Evolutionary conservation across 371 early-diverging fungal genomes (phyloP), one percentile per base, ranked within the genome.

Genomic region (Mortierella sp.): DNA sequence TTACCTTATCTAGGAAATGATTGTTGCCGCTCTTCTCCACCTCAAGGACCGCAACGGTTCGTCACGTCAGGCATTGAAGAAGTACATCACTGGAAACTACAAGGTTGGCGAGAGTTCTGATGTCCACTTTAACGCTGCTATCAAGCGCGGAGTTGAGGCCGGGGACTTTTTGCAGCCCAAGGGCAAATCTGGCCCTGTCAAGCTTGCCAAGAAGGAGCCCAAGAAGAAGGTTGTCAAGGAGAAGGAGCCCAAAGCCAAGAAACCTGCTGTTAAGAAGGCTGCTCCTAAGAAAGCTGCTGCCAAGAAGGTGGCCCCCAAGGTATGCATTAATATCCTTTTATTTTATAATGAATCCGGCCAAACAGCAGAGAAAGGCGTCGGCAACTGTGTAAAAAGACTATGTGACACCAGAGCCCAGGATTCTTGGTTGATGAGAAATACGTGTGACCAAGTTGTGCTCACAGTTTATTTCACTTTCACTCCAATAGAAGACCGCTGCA

Each of bases 31-130:
- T 47, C 89, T 92, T 61, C 82, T 87, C 40, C 85, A 86, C 60
- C 86, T 92, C 76, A 93, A 92, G 86, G 94, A 94, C 77, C 91
- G 93, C 80, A 90, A 87, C 81, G 95, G 95, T 55, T 89, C 90
- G 66, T 90, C 91, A 45, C 91, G 94, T 75, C 91, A 89, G 71
- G 93, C 93, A 56, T 89, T 95, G 87, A 94, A 93, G 84, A 95
- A 94, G 87, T 94, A 93, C 85, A 93, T 95, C 75, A 82, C 86
- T 70, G 89, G 92, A 77, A 95, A 93, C 89, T 92, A 87, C 85
- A 86, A 88, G 83, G 85, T 91, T 19, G 82, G 86, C 23, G 83
- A 86, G 57, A 88, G 85, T 67, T 88, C 89, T 51, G 92, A 91
- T 74, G 72, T 79, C 47, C 87, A 89, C 73, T 85, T 93, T 76